phyloP scores from a whole-genome alignment of 805 yeast species.

The Saccharomycopsis fodiens region DNA sequence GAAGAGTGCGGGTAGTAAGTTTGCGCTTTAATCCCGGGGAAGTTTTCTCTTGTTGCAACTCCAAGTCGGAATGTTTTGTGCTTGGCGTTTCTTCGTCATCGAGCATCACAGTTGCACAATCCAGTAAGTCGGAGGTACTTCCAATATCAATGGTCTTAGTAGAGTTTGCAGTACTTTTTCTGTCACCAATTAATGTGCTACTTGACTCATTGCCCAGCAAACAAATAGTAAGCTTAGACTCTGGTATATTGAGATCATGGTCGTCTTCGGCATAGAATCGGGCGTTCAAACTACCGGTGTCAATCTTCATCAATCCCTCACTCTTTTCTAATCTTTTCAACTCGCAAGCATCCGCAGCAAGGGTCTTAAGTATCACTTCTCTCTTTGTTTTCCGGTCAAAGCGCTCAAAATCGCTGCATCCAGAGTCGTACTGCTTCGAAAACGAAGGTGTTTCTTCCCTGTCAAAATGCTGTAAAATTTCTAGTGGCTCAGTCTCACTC shows the following conservation, averaged over 20 bases:
- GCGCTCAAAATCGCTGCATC: constrained; percentile 26
- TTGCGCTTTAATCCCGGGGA: constrained; percentile 30
- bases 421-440: constrained; percentile 10
- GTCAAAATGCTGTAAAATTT: constrained; percentile 2
- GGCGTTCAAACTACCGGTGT: constrained; percentile 21
- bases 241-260: neutral
- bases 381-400: constrained; percentile 30
- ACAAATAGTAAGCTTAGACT: neutral
- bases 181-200: neutral
- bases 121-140: neutral
- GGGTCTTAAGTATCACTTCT: constrained; percentile 28
- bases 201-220: constrained; percentile 14
- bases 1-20: constrained; percentile 57
- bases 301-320: constrained; percentile 22
- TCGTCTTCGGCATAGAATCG: constrained; percentile 24
- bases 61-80: neutral
- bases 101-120: neutral
- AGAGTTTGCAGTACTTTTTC: constrained; percentile 5
- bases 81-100: neutral
- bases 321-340: constrained; percentile 17
- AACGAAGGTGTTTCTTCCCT: constrained; percentile 3
- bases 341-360: constrained; percentile 20
- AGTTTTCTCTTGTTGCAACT: neutral
- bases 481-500: neutral
- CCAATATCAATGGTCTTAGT: constrained; percentile 6